Conservation (phyloP, 768 basidiomycete species). For the Pisolithus microcarpus region DNA sequence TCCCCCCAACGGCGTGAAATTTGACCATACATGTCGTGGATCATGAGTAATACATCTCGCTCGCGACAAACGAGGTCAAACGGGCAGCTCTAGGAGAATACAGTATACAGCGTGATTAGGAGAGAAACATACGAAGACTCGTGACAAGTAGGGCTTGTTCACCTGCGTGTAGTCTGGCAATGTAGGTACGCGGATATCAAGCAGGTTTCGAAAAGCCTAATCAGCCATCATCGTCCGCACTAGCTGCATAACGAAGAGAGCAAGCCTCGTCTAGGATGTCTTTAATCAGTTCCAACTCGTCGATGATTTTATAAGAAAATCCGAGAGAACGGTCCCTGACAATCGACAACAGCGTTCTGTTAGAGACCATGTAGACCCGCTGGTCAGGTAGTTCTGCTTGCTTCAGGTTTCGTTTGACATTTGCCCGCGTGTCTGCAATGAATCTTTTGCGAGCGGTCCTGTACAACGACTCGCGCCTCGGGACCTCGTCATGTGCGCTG, state of each 20-base stretch:
- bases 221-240: neutral
- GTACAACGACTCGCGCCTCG: slow-evolving; percentile 3
- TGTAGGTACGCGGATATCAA: too few relatives aligned
- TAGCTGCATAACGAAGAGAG: slow-evolving; percentile 1
- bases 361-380: slow-evolving; percentile 19
- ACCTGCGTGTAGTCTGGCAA: too few relatives aligned
- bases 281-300: too few relatives aligned
- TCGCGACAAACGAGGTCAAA: too few relatives aligned
- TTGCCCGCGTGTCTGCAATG: slow-evolving; percentile 13
- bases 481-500: slow-evolving; percentile 3
- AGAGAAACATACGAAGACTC: too few relatives aligned
- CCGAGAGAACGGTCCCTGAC: slow-evolving; percentile 1
- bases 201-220: too few relatives aligned
- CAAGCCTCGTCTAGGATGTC: slow-evolving; percentile 6
- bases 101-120: too few relatives aligned
- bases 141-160: too few relatives aligned
- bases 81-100: too few relatives aligned
- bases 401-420: slow-evolving; percentile 10
- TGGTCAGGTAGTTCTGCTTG: slow-evolving; percentile 14
- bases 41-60: too few relatives aligned
- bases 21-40: too few relatives aligned
- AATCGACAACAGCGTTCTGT: slow-evolving; percentile 6
- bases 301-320: neutral
- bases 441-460: slow-evolving; percentile 11
- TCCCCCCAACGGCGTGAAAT: too few relatives aligned